These are phyloP conservation scores for Hymenoscyphus scutula DNA, from an alignment of 2,329 filamentous ascomycete species.

Conservation along the genomic window DNA sequence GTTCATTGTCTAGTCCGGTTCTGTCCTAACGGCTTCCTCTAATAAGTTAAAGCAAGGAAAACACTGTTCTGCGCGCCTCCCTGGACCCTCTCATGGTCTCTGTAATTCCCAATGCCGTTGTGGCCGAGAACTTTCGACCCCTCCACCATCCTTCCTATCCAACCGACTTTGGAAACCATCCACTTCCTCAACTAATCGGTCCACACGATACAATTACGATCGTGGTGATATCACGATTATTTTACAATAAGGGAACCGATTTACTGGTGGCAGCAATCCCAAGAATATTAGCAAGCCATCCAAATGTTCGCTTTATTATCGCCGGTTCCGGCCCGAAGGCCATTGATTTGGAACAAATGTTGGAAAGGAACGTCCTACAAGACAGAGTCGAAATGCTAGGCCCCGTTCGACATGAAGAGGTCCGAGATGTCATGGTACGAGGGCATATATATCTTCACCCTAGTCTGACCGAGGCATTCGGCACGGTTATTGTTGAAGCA, in stretches of 20 bases:
- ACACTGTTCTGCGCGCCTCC: slow-evolving; percentile 90
- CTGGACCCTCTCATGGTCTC: slow-evolving; percentile 96
- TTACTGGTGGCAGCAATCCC: slow-evolving; percentile 95
- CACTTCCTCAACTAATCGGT: slow-evolving; percentile 64
- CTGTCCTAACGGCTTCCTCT: slow-evolving; percentile 5
- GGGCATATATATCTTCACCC: slow-evolving; percentile 97
- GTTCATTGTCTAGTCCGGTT: slow-evolving; percentile 25
- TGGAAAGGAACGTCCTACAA: slow-evolving; percentile 90
- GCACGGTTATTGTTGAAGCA: slow-evolving; percentile 95
- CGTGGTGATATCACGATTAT: slow-evolving; percentile 93
- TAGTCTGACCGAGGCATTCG: slow-evolving; percentile 92
- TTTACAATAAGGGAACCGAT: slow-evolving; percentile 98
- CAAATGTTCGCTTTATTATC: slow-evolving; percentile 95
- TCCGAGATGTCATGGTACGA: slow-evolving; percentile 94
- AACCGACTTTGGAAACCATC: slow-evolving; percentile 39
- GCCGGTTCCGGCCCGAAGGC: slow-evolving; percentile 94
- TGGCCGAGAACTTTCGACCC: slow-evolving; percentile 92
- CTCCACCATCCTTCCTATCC: slow-evolving; percentile 50
- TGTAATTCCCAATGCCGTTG: slow-evolving; percentile 95
- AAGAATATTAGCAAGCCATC: slow-evolving; percentile 81
- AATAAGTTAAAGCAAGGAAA: slow-evolving; percentile 73
- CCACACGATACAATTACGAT: slow-evolving; percentile 90
- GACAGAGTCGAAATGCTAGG: slow-evolving; percentile 92
- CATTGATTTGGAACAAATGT: slow-evolving; percentile 97
- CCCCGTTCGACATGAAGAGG: slow-evolving; percentile 90